Conservation (phyloP, 129 eudicot species). For the Flaveria sonorensis region DNA sequence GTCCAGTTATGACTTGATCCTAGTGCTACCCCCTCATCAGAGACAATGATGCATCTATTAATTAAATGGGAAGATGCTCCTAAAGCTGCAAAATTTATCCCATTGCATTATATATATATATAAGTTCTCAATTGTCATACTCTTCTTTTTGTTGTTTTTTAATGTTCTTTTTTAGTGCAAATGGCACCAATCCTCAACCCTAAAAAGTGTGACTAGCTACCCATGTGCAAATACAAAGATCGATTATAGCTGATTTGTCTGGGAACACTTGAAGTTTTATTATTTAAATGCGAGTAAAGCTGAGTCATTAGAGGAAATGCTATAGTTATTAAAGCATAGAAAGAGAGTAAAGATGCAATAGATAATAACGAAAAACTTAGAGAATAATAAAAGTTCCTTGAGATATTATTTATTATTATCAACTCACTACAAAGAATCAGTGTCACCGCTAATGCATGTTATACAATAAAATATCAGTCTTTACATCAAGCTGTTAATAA, state of each 20-base stretch:
- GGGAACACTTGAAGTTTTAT: slow-evolving; percentile 1
- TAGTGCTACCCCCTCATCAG: slow-evolving; percentile 38
- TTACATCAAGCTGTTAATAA: too few species aligned
- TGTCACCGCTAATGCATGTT: too few species aligned
- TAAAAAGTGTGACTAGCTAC: slow-evolving; percentile 9
- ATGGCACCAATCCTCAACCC: slow-evolving; percentile 22
- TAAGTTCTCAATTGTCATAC: slow-evolving; percentile 8
- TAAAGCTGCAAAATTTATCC: slow-evolving; percentile 28
- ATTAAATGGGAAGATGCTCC: slow-evolving; percentile 2
- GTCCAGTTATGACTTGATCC: slow-evolving; percentile 6
- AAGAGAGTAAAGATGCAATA: background rate
- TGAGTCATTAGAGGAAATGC: background rate
- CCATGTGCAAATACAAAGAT: slow-evolving; percentile 29
- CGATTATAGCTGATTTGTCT: slow-evolving; percentile 11
- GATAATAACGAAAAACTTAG: background rate
- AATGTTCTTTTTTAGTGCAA: slow-evolving; percentile 25
- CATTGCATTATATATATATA: background rate
- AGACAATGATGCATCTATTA: slow-evolving; percentile 36
- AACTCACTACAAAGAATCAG: too few species aligned
- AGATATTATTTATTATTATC: too few species aligned
- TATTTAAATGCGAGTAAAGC: background rate
- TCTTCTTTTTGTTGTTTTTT: slow-evolving; percentile 19
- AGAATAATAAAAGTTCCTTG: too few species aligned
- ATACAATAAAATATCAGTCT: too few species aligned
- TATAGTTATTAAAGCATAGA: background rate